Evolutionary conservation across 2,329 filamentous ascomycete genomes (phyloP).

Genomic region (Hypoxylon sp.): DNA sequence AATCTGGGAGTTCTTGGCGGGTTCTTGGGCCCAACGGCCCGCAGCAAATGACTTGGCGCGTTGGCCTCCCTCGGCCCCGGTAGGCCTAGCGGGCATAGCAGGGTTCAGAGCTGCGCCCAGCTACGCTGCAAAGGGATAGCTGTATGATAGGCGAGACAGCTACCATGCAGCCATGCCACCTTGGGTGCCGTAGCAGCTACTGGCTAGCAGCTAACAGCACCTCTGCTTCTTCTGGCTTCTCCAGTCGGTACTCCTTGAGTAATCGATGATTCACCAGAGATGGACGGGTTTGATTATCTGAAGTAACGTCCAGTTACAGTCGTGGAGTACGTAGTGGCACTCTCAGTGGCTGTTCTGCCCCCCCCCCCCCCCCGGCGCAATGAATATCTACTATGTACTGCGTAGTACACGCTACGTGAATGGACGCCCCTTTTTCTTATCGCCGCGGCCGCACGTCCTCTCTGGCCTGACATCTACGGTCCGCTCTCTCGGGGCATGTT

Average conservation of each 20-base stretch:
- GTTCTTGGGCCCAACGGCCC: constrained; percentile 20
- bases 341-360: constrained; percentile 9
- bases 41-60: constrained; percentile 22
- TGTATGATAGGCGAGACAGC: constrained; percentile 11
- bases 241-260: too few relatives aligned
- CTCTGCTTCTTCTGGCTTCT: too few relatives aligned
- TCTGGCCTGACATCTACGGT: constrained; percentile 26
- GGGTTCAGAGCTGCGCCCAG: constrained; percentile 23
- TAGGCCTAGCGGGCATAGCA: constrained; percentile 8
- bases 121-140: constrained; percentile 31
- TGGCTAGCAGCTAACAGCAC: neutral
- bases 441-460: too few relatives aligned
- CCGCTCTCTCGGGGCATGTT: constrained; percentile 18
- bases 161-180: too few relatives aligned
- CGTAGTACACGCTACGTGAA: neutral
- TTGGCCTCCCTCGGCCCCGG: constrained; percentile 16
- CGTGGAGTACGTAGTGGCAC: constrained; percentile 3
- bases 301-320: neutral
- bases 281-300: constrained; percentile 18
- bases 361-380: too few relatives aligned
- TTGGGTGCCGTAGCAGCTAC: too few relatives aligned
- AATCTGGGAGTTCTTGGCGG: too few relatives aligned
- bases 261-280: constrained; percentile 9
- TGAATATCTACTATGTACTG: constrained; percentile 2
- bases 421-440: too few relatives aligned